Conservation (phyloP, 345 rosid genomes). For the Citrus maxima region DNA sequence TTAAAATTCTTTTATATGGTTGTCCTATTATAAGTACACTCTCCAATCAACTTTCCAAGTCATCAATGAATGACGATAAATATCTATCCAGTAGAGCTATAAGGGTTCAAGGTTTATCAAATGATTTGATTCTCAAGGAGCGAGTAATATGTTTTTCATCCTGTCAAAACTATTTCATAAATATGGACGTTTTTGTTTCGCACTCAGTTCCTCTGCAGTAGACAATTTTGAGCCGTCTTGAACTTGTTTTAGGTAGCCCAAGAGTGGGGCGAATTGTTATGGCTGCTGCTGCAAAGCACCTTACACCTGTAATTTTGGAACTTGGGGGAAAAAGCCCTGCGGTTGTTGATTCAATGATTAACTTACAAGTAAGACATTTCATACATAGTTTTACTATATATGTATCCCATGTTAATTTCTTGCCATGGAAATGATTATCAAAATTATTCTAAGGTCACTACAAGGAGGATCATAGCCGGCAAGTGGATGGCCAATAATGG, state of each 20-base stretch:
- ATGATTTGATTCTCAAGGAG: not conserved
- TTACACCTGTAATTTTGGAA: conserved; percentile 45
- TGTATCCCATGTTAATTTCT: not conserved
- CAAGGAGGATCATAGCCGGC: conserved; percentile 48
- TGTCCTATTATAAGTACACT: not conserved
- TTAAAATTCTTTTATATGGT: not conserved
- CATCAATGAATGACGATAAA: not conserved
- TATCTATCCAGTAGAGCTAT: not conserved
- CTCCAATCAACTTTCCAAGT: not conserved
- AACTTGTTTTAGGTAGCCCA: conserved; percentile 29
- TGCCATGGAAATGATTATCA: not conserved
- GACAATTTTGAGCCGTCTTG: not conserved
- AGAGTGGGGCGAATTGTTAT: conserved; percentile 50
- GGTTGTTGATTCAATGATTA: conserved; percentile 41
- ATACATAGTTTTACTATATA: not conserved
- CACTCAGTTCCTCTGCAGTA: too few species aligned
- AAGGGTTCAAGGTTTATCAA: not conserved
- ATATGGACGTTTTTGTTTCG: not conserved
- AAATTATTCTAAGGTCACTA: conserved; percentile 32
- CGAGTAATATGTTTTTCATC: not conserved
- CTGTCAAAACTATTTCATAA: not conserved
- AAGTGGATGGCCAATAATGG: conserved; percentile 53
- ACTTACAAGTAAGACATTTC: conserved; percentile 31
- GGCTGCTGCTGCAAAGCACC: conserved; percentile 61
- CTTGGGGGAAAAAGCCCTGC: conserved; percentile 65